Evolutionary conservation across 1,284 basidiomycete genomes (phyloP), one percentile per base, ranked within the genome.

Genomic region (Melampsora larici-populina): DNA sequence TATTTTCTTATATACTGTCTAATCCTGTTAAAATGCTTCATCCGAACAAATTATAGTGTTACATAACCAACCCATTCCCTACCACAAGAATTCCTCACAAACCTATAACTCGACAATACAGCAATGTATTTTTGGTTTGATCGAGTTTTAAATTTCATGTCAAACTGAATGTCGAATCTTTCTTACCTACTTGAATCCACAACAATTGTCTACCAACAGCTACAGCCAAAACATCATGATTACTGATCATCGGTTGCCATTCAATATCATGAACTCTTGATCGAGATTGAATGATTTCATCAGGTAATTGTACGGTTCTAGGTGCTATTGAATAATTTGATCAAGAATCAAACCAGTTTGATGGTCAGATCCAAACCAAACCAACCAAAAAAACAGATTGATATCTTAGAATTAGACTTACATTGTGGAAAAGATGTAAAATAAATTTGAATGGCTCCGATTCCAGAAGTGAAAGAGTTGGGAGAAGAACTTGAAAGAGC

Each of bases 111-210:
- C n/a, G n/a, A n/a, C n/a, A n/a, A n/a, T n/a, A n/a, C n/a, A n/a
- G n/a, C n/a, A n/a, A n/a, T n/a, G n/a, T n/a, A n/a, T n/a, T n/a
- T n/a, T n/a, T n/a, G n/a, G n/a, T n/a, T n/a, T n/a, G n/a, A n/a
- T n/a, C n/a, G n/a, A n/a, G n/a, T n/a, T n/a, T n/a, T n/a, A n/a
- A n/a, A n/a, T n/a, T n/a, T n/a, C n/a, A n/a, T n/a, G n/a, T n/a
- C n/a, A n/a, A n/a, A n/a, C n/a, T n/a, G n/a, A n/a, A n/a, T n/a
- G n/a, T n/a, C n/a, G 48, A 66, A 21, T 67, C 72, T 33, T 48
- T 74, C 62, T 26, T 67, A 18, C 72, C 72, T 33, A 74, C 46
- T 74, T 66, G 63, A n/a, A 76, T 69, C 73, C 73, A 76, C 17
- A 76, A 29, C 64, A 76, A n/a, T 33, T 69, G 65, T 13, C 66